These are phyloP conservation scores for Blastocystis sp. DNA, from an alignment of 352 stramenopile species.

Conservation along the genomic window DNA sequence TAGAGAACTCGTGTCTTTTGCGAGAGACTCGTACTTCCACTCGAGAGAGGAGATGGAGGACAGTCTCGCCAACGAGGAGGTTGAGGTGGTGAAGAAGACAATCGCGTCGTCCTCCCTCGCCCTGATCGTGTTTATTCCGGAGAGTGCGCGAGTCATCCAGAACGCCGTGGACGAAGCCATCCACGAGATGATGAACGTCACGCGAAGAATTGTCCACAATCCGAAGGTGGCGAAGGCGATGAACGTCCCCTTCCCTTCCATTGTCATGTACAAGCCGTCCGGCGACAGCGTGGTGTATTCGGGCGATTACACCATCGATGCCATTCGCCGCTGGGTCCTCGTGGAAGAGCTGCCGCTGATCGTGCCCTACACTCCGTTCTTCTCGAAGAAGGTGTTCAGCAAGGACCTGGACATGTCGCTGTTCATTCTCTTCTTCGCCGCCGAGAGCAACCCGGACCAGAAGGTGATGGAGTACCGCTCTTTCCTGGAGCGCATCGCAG, in stretches of 20 bases:
- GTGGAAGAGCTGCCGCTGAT: slow-evolving; percentile 28
- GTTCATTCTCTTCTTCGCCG: slow-evolving; percentile 44
- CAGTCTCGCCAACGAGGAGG: background rate
- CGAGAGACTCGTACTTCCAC: background rate
- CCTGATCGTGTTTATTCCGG: background rate
- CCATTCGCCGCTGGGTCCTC: slow-evolving; percentile 11
- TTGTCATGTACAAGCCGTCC: slow-evolving; percentile 9
- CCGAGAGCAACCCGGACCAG: background rate
- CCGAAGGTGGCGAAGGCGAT: background rate
- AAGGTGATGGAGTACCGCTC: background rate
- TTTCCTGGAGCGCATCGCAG: slow-evolving; percentile 26
- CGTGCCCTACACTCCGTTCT: slow-evolving; percentile 40
- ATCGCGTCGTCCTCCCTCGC: background rate
- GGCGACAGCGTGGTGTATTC: background rate
- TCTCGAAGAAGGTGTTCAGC: slow-evolving; percentile 7
- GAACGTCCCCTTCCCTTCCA: slow-evolving; percentile 3
- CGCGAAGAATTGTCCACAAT: background rate
- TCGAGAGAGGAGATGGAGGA: background rate
- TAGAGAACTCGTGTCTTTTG: slow-evolving; percentile 35
- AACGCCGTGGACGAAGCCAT: background rate
- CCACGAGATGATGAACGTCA: background rate
- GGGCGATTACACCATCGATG: background rate
- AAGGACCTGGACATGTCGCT: slow-evolving; percentile 4
- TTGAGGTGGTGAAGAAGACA: background rate
- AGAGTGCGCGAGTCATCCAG: background rate